Conservation (phyloP, 1,284 basidiomycete genomes). For the Pisolithus thermaeus region DNA sequence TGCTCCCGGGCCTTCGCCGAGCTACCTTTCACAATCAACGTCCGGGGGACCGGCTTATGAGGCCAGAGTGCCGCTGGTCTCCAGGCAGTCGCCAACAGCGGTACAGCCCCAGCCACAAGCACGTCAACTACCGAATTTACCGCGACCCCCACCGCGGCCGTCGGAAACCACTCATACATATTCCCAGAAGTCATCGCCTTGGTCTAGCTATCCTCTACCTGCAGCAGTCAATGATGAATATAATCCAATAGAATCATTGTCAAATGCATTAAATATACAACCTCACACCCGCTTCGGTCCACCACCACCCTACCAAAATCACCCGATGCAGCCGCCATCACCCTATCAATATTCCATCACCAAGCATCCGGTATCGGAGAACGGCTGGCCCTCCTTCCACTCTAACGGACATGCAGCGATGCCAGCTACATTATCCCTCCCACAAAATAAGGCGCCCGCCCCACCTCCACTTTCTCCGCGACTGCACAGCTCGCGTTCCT, state of each 20-base stretch:
- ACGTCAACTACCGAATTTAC: constrained; percentile 4
- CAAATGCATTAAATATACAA: constrained; percentile 45
- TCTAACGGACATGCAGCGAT: constrained; percentile 15
- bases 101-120: constrained; percentile 8
- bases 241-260: constrained; percentile 35
- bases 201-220: constrained; percentile 16
- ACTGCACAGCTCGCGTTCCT: constrained; percentile 29
- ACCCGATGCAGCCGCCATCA: constrained; percentile 20
- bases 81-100: constrained; percentile 7
- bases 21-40: constrained; percentile 1
- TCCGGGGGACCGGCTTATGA: constrained; percentile 12
- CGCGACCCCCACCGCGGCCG: constrained; percentile 15
- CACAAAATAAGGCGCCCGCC: constrained; percentile 8
- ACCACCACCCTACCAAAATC: constrained; percentile 4
- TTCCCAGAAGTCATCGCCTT: constrained; percentile 6
- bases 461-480: constrained; percentile 16
- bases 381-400: constrained; percentile 30
- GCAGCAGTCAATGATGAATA: constrained; percentile 35
- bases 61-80: constrained; percentile 3
- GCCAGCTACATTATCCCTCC: constrained; percentile 14
- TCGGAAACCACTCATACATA: constrained; percentile 9
- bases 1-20: constrained; percentile 9
- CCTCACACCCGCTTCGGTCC: constrained; percentile 33
- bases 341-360: constrained; percentile 9
- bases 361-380: constrained; percentile 29